phyloP scores from a whole-genome alignment of 2,329 filamentous ascomycete species.

The Juglanconis juglandina region DNA sequence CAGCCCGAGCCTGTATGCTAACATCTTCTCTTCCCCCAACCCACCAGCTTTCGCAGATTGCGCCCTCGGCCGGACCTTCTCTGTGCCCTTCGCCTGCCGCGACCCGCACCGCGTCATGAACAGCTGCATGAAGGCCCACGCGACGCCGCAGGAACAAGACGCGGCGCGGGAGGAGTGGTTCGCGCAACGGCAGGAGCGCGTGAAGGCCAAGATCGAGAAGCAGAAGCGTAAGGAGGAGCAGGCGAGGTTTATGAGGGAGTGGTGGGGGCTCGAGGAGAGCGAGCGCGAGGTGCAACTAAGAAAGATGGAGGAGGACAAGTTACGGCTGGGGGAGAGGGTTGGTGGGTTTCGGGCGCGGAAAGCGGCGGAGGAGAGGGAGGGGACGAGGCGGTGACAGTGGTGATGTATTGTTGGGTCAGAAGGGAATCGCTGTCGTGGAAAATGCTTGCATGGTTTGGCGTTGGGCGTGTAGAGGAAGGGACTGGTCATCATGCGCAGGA shows the following conservation, averaged over 20 bases:
- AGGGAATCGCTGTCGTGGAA: not conserved
- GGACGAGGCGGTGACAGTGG: conserved; percentile 7
- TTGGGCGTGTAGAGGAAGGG: not conserved
- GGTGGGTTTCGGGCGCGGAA: conserved; percentile 46
- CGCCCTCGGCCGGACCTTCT: conserved; percentile 80
- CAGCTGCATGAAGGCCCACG: conserved; percentile 82
- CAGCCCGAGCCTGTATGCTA: not conserved
- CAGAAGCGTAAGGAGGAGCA: conserved; percentile 57
- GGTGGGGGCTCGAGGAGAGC: conserved; percentile 61
- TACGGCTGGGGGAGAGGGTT: conserved; percentile 49
- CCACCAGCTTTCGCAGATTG: conserved; percentile 82
- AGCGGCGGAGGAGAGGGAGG: conserved; percentile 21
- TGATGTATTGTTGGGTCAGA: not conserved
- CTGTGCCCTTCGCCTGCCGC: conserved; percentile 82
- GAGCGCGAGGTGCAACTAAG: conserved; percentile 46
- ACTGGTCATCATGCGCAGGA: not conserved
- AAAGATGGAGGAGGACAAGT: conserved; percentile 51
- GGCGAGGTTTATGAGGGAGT: conserved; percentile 63
- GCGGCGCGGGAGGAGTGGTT: conserved; percentile 94
- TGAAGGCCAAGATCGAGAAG: conserved; percentile 63
- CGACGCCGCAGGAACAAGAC: conserved; percentile 81
- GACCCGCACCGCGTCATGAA: conserved; percentile 83
- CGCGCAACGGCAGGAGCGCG: conserved; percentile 66
- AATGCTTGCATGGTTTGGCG: not conserved
- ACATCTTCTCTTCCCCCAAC: not conserved